Conservation (phyloP, 345 rosid species). For the Populus deltoides region DNA sequence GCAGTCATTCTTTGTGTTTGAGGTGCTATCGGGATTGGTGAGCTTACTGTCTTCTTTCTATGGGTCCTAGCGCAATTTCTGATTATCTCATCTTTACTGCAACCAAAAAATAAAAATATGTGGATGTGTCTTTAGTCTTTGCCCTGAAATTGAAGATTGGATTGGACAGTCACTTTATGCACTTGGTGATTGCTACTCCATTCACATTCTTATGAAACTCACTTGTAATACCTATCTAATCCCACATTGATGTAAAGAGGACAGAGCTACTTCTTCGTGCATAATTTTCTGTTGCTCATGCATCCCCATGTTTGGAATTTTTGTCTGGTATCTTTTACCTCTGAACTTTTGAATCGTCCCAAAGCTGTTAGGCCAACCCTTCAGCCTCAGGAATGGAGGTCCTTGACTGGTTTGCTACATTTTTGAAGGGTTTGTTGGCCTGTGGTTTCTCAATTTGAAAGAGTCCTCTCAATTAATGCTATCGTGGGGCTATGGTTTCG, state of each 20-base stretch:
- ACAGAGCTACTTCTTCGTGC: neutral
- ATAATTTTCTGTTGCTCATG: neutral
- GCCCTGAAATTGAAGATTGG: neutral
- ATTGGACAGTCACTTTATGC: neutral
- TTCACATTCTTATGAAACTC: neutral
- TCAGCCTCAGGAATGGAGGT: neutral
- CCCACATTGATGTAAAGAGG: neutral
- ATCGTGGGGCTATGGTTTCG: neutral
- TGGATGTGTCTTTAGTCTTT: neutral
- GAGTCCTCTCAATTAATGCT: neutral
- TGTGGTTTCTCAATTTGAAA: conserved; percentile 26
- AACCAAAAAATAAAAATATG: neutral
- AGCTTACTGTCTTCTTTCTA: neutral
- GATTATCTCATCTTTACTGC: neutral
- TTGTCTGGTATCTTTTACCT: too few species aligned
- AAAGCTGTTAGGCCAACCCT: neutral
- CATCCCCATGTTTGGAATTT: neutral
- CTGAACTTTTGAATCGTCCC: neutral
- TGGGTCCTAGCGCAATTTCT: neutral
- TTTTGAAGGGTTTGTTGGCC: neutral
- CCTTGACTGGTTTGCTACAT: neutral
- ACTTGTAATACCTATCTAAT: neutral
- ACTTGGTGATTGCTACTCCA: neutral
- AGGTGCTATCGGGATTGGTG: conserved; percentile 29
- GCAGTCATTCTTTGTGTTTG: conserved; percentile 26